A percentile compares a stretch with the other conserved stretches of the same genome.
Conservation (phyloP, 768 basidiomycete genomes). For the Lentinula raphanica region DNA sequence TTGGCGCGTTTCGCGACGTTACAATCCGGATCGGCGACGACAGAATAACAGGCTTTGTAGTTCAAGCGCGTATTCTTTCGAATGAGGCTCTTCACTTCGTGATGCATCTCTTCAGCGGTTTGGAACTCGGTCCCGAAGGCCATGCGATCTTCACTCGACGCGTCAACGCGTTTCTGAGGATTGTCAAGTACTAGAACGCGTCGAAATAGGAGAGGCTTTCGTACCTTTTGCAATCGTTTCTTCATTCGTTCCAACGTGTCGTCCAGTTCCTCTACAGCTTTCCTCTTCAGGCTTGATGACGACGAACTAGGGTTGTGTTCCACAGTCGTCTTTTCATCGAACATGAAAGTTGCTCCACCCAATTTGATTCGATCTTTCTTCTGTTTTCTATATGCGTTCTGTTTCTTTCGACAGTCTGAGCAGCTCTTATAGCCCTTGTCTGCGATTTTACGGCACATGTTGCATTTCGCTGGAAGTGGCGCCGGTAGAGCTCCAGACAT, state of each 20-base stretch:
- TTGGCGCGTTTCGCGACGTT: not conserved
- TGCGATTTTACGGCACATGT: not conserved
- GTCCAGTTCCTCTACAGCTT: not conserved
- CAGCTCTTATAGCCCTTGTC: not conserved
- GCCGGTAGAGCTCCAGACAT: not conserved
- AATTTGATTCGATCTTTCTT: not conserved
- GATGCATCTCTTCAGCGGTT: not conserved
- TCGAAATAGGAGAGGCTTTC: too few relatives aligned
- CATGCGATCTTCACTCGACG: not conserved
- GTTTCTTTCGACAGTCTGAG: not conserved
- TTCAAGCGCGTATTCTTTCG: not conserved
- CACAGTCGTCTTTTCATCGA: not conserved
- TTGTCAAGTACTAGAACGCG: not conserved
- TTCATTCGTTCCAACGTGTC: not conserved
- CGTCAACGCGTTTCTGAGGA: not conserved
- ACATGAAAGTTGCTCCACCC: not conserved
- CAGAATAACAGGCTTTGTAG: not conserved
- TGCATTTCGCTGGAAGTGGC: not conserved
- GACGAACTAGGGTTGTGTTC: not conserved
- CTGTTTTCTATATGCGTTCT: not conserved
- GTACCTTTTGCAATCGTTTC: too few relatives aligned
- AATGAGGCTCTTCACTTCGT: not conserved
- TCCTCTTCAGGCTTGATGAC: not conserved
- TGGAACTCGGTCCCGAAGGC: constrained; percentile 1
- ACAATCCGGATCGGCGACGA: constrained; percentile 3